These are phyloP conservation scores for Pythium phragmitis DNA, from an alignment of 352 stramenopile genomes.

Conservation along the genomic window DNA sequence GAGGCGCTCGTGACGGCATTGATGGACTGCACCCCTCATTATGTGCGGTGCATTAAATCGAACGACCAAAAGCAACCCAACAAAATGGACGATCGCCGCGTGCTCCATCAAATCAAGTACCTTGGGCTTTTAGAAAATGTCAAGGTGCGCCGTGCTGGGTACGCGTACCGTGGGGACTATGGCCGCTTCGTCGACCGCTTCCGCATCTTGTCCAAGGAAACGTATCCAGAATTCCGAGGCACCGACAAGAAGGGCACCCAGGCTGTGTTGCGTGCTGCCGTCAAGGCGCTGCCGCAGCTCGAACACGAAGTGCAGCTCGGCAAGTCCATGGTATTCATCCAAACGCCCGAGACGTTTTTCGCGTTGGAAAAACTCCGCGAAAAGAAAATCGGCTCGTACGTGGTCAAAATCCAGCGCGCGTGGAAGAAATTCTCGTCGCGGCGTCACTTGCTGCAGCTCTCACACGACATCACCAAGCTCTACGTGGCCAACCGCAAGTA, in stretches of 20 bases:
- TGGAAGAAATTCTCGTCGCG: slow-evolving; percentile 83
- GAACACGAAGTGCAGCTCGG: slow-evolving; percentile 85
- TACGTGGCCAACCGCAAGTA: slow-evolving; percentile 82
- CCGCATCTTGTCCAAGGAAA: slow-evolving; percentile 77
- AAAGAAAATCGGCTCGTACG: slow-evolving; percentile 74
- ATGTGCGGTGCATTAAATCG: slow-evolving; percentile 92
- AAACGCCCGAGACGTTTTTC: slow-evolving; percentile 89
- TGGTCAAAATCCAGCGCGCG: slow-evolving; percentile 74
- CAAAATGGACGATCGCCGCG: slow-evolving; percentile 82
- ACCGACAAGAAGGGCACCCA: slow-evolving; percentile 86
- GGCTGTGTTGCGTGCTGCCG: slow-evolving; percentile 74
- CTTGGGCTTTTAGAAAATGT: slow-evolving; percentile 86
- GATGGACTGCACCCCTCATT: slow-evolving; percentile 90
- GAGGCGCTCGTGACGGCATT: slow-evolving; percentile 84
- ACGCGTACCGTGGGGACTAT: slow-evolving; percentile 86
- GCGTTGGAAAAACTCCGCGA: slow-evolving; percentile 87
- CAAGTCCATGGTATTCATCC: slow-evolving; percentile 92
- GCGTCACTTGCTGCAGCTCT: slow-evolving; percentile 81
- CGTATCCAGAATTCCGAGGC: slow-evolving; percentile 74
- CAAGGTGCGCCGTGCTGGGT: slow-evolving; percentile 84
- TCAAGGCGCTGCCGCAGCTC: slow-evolving; percentile 66
- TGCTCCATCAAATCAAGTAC: slow-evolving; percentile 89
- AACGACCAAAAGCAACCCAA: slow-evolving; percentile 89
- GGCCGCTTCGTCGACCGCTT: slow-evolving; percentile 86
- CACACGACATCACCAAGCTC: slow-evolving; percentile 84